Evolutionary conservation across 78 protist genomes (phyloP).

Genomic region (Abeoforma whisleri): DNA sequence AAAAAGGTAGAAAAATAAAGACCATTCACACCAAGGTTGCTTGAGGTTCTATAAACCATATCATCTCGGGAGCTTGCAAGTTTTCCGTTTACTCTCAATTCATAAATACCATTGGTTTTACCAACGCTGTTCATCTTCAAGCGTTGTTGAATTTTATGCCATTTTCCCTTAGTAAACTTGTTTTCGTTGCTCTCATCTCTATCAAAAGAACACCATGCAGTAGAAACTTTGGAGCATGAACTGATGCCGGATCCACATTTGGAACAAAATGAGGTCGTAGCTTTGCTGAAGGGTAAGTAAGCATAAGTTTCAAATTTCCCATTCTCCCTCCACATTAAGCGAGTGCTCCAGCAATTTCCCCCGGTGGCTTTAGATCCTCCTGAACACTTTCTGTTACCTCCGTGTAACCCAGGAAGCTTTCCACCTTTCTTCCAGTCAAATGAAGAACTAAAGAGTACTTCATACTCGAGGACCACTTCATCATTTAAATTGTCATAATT

Average conservation of each 20-base stretch:
- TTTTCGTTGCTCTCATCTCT: too few species aligned
- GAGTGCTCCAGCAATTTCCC: conserved; percentile 6
- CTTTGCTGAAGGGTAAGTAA: conserved; percentile 1
- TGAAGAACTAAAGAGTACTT: conserved; percentile 16
- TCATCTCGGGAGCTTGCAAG: neutral
- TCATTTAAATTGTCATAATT: too few species aligned
- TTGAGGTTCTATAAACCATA: neutral
- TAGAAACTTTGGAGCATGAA: too few species aligned
- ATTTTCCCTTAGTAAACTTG: conserved; percentile 2
- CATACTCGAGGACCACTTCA: conserved; percentile 26
- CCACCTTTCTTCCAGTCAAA: conserved; percentile 24
- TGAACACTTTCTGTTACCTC: neutral
- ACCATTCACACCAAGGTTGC: neutral
- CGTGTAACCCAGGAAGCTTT: conserved; percentile 16
- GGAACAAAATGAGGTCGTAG: neutral
- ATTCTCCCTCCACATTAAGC: conserved; percentile 13
- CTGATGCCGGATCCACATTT: too few species aligned
- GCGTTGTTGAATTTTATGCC: neutral
- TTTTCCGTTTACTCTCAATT: conserved; percentile 1
- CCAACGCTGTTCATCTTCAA: conserved; percentile 9
- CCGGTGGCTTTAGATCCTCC: conserved; percentile 9
- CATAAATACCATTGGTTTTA: conserved; percentile 16
- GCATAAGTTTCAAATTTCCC: neutral
- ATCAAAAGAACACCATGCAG: too few species aligned
- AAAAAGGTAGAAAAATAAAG: conserved; percentile 17